Percentiles rank a stretch among this genome's conserved stretches.
Evolutionary conservation across 257 asterid species (phyloP).

Genomic region (Asclepias syriaca): DNA sequence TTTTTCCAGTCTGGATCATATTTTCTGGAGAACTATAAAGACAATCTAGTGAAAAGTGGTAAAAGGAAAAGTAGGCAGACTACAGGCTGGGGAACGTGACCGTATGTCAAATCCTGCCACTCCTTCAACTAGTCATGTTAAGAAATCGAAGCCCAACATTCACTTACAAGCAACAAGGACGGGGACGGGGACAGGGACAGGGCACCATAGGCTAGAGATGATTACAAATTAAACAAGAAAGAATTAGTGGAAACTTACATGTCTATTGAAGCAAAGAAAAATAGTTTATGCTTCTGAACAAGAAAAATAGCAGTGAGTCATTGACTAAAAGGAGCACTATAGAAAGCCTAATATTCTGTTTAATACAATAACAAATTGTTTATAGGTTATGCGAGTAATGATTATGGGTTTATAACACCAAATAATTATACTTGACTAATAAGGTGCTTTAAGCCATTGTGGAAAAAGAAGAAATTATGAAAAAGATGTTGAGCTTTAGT

Average conservation of each 20-base stretch:
- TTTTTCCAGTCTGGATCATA: not conserved
- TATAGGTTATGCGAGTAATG: constrained; percentile 19
- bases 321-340: not conserved
- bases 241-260: constrained; percentile 12
- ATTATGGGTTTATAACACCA: constrained; percentile 2
- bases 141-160: not conserved
- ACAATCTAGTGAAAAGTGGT: not conserved
- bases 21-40: not conserved
- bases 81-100: not conserved
- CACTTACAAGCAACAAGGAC: constrained; percentile 3
- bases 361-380: not conserved
- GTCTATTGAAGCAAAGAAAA: constrained; percentile 3
- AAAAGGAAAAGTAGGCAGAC: not conserved
- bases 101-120: not conserved
- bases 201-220: not conserved
- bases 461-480: constrained; percentile 3
- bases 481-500: not conserved
- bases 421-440: not conserved
- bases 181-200: not conserved
- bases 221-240: constrained; percentile 3
- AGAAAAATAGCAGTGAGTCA: constrained; percentile 11
- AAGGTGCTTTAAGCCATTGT: not conserved
- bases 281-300: constrained; percentile 14
- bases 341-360: constrained; percentile 5
- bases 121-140: not conserved